These are phyloP conservation scores for Botrytis hyacinthi DNA, from an alignment of 2,329 filamentous ascomycete genomes.

Conservation along the genomic window DNA sequence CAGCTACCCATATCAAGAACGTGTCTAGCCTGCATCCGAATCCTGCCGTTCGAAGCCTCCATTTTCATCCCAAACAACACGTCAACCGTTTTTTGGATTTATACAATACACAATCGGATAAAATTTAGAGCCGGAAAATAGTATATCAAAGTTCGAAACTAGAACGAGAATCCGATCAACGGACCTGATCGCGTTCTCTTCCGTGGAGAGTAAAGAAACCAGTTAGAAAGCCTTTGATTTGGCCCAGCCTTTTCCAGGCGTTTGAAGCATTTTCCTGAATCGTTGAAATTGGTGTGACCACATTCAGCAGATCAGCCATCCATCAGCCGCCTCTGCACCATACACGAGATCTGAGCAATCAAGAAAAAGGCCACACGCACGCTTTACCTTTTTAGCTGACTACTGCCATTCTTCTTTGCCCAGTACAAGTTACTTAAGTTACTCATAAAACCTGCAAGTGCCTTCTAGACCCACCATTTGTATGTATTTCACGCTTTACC, in stretches of 20 bases:
- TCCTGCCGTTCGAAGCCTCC: conserved; percentile 14
- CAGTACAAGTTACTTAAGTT: conserved; percentile 2
- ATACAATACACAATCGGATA: conserved; percentile 16
- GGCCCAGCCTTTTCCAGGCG: conserved; percentile 23
- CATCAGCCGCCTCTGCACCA: conserved; percentile 29
- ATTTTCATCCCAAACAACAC: neutral
- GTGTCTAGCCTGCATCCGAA: conserved; percentile 16
- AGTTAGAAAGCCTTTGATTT: conserved; percentile 2
- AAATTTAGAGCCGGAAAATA: neutral
- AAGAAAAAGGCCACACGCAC: conserved; percentile 17
- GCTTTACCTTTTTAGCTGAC: conserved; percentile 23
- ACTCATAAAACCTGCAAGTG: conserved; percentile 17
- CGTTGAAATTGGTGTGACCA: conserved; percentile 31
- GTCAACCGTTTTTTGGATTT: neutral
- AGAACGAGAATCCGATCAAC: neutral
- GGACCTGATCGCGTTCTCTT: neutral
- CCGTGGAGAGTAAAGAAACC: neutral
- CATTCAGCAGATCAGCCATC: conserved; percentile 30
- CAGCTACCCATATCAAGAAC: conserved; percentile 12
- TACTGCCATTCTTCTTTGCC: conserved; percentile 15
- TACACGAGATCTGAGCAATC: conserved; percentile 27
- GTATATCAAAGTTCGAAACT: conserved; percentile 2
- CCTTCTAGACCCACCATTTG: conserved; percentile 20
- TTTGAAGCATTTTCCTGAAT: conserved; percentile 20
- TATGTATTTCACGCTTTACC: conserved; percentile 26